Base-by-base conservation (phyloP, 768 basidiomycete genomes). In the Calocybe gangraenosa region DNA sequence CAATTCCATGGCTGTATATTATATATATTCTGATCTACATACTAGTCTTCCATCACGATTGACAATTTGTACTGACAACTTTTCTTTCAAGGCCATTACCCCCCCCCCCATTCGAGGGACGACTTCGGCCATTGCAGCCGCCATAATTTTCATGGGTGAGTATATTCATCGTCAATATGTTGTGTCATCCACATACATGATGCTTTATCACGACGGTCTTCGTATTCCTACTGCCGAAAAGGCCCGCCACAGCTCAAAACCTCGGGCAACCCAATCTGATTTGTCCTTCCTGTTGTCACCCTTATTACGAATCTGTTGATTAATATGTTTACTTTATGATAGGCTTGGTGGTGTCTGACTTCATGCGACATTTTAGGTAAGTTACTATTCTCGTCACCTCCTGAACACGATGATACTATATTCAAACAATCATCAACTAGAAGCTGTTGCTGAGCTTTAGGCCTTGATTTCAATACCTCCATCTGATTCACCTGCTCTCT, bases 131-230 rank as follows among this genome's bases (percentile, higher is more conserved):
- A n/a, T n/a, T n/a, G n/a, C n/a, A n/a, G n/a, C n/a, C n/a, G n/a
- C n/a, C n/a, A n/a, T n/a, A n/a, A n/a, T n/a, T n/a, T n/a, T n/a
- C n/a, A n/a, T 28, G 50, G 50, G 72, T 78, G 57, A 68, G 71
- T 70, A 40, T 47, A 32, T 28, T 3, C 1, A 3, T 42, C 30
- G 44, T 42, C 42, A 23, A 31, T 31, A 13, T 47, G 36, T 46
- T 60, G 49, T 15, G n/a, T n/a, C n/a, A n/a, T n/a, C n/a, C n/a
- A n/a, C n/a, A n/a, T n/a, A n/a, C 44, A 81, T 83, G 84, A 87
- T 87, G 84, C 64, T 77, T 67, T 73, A 81, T 82, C 85, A 89
- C 87, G 87, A 90, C 87, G 87, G 87, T 90, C 87, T 89, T 87
- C 87, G 87, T 89, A 90, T 58, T 46, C 63, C 62, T 54, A 47